Conservation (phyloP, 768 basidiomycete species). For the Terana coerulea region DNA sequence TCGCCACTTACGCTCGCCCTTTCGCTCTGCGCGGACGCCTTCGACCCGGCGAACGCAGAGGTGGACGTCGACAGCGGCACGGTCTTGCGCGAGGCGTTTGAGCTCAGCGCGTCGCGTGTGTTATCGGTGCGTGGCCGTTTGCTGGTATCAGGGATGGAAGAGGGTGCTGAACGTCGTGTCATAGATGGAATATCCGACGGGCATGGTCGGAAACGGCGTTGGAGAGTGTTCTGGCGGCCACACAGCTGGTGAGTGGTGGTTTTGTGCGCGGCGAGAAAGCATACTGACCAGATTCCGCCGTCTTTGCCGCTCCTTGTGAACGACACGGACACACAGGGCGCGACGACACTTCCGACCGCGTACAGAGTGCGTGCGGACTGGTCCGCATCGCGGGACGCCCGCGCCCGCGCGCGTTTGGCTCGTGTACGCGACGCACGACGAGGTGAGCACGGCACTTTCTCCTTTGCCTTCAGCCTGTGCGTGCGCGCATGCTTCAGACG, state of each 20-base stretch:
- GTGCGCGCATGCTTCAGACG: background rate
- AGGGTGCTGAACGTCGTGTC: background rate
- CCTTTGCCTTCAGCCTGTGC: background rate
- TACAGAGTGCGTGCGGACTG: background rate
- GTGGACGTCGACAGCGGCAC: background rate
- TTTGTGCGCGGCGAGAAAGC: background rate
- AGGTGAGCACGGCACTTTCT: slow-evolving; percentile 16
- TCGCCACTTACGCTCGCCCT: background rate
- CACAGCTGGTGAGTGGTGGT: background rate
- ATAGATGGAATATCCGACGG: background rate
- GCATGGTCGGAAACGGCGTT: background rate
- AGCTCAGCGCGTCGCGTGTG: slow-evolving; percentile 5
- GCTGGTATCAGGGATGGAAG: background rate
- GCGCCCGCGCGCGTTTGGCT: slow-evolving; percentile 17
- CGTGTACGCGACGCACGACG: slow-evolving; percentile 21
- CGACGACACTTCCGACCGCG: background rate
- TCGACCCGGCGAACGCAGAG: too few relatives aligned
- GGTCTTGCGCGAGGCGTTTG: slow-evolving; percentile 6
- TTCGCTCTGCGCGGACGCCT: background rate
- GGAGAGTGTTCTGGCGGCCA: background rate
- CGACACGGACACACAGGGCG: too few relatives aligned
- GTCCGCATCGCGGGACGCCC: background rate
- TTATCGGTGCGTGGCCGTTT: slow-evolving; percentile 3
- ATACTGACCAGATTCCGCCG: background rate
- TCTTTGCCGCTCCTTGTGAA: background rate